A percentile compares a stretch with the other conserved stretches of the same genome.
phyloP scores from a whole-genome alignment of 768 basidiomycete species.

The Harrya chromipes region DNA sequence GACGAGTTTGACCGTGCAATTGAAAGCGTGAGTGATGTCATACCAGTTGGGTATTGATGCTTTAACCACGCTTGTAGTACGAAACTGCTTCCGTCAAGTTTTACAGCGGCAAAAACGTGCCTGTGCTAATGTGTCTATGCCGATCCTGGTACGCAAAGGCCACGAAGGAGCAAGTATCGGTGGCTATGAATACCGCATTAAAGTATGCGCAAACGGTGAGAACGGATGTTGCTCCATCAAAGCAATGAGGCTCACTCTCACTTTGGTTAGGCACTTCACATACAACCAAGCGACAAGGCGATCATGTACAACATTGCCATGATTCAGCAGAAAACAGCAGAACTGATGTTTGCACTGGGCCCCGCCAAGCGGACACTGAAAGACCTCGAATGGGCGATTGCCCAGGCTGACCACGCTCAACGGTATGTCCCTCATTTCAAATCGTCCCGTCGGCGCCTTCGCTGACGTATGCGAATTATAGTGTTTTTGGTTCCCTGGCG shows the following conservation, averaged over 20 bases:
- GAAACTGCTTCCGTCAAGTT: constrained; percentile 85
- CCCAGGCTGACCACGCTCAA: constrained; percentile 82
- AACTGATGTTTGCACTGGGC: constrained; percentile 74
- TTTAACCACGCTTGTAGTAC: constrained; percentile 52
- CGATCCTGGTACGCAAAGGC: constrained; percentile 95
- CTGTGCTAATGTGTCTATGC: constrained; percentile 81
- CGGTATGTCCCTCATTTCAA: constrained; percentile 47
- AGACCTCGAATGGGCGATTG: constrained; percentile 75
- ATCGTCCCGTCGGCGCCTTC: neutral
- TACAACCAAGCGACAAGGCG: constrained; percentile 87
- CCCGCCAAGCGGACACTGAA: constrained; percentile 75
- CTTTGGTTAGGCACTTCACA: constrained; percentile 65
- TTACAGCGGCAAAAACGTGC: constrained; percentile 67
- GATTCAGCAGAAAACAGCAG: constrained; percentile 95
- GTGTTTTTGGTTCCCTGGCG: constrained; percentile 82
- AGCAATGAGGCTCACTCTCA: constrained; percentile 1
- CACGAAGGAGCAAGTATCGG: constrained; percentile 80
- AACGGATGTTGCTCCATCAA: neutral
- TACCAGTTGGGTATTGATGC: neutral
- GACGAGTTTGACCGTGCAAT: constrained; percentile 97
- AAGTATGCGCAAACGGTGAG: constrained; percentile 76
- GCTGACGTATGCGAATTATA: constrained; percentile 27
- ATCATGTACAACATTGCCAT: constrained; percentile 95
- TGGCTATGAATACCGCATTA: constrained; percentile 80
- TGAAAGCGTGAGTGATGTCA: constrained; percentile 68